Percentiles rank a stretch among this genome's conserved stretches.
These are phyloP conservation scores for Cnidoscolus chayamansa DNA, from an alignment of 441 rosid species.

Conservation along the genomic window DNA sequence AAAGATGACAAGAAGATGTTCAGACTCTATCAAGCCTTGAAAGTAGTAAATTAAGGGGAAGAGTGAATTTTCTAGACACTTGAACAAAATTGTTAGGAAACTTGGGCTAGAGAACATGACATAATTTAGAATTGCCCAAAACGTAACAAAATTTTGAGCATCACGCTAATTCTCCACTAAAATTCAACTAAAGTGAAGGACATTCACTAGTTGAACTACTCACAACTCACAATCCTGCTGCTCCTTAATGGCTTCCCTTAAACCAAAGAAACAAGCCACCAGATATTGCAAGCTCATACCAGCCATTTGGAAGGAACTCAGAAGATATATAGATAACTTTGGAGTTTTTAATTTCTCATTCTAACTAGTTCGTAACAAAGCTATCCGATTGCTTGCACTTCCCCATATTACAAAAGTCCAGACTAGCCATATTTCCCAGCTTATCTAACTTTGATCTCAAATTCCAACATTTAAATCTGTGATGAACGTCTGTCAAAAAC, in stretches of 20 bases:
- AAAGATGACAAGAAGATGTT: not conserved
- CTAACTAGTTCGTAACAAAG: not conserved
- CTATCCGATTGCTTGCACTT: not conserved
- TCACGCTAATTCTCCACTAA: not conserved
- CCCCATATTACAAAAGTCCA: not conserved
- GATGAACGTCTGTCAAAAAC: not conserved
- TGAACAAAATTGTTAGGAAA: not conserved
- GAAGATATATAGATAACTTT: not conserved
- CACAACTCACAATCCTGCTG: not conserved
- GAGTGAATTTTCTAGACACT: not conserved
- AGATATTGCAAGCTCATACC: not conserved
- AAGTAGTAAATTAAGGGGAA: not conserved
- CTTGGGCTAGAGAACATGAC: not conserved
- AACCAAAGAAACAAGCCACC: constrained; percentile 7
- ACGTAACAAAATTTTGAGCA: not conserved
- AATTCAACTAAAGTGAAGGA: not conserved
- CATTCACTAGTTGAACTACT: constrained; percentile 3
- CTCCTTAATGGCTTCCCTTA: not conserved
- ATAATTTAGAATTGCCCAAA: not conserved
- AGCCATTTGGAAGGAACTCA: not conserved
- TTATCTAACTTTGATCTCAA: not conserved
- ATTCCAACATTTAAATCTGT: not conserved
- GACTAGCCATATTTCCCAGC: not conserved
- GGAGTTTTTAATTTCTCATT: not conserved
- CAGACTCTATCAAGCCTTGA: constrained; percentile 17